A percentile compares a stretch with the other conserved stretches of the same genome.
Evolutionary conservation across 805 yeast genomes (phyloP).

Genomic region (Nakazawaea laoshanensis): DNA sequence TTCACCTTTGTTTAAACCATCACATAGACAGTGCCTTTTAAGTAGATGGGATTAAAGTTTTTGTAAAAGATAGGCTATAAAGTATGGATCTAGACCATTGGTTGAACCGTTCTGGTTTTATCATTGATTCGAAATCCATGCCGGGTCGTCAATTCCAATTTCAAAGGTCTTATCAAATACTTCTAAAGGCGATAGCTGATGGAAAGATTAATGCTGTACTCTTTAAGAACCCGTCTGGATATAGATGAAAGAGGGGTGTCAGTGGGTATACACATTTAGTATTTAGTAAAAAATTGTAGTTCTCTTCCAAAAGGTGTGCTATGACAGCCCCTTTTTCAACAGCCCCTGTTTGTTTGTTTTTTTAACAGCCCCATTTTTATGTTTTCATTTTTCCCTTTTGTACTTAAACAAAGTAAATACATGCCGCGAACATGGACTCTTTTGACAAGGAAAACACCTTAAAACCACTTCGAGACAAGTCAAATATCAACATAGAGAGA

Average conservation of each 20-base stretch:
- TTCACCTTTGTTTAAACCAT: conserved; percentile 61
- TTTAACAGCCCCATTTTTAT: too few species aligned
- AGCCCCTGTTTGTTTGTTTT: too few species aligned
- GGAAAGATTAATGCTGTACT: conserved; percentile 31
- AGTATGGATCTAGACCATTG: too few species aligned
- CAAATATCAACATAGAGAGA: conserved; percentile 18
- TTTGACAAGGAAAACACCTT: conserved; percentile 9
- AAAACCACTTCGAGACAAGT: conserved; percentile 6
- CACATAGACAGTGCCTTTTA: conserved; percentile 57
- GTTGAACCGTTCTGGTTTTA: too few species aligned
- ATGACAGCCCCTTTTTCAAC: too few species aligned
- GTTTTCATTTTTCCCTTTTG: too few species aligned
- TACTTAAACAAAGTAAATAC: too few species aligned
- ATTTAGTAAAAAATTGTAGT: neutral
- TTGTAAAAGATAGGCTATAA: too few species aligned
- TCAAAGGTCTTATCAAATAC: too few species aligned
- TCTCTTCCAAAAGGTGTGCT: neutral
- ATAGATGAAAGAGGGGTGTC: conserved; percentile 44
- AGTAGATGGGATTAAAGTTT: neutral
- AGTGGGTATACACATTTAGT: conserved; percentile 31
- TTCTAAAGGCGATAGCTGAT: conserved; percentile 34
- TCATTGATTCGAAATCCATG: too few species aligned
- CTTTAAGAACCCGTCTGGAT: conserved; percentile 45
- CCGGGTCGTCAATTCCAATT: too few species aligned
- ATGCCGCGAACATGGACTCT: conserved; percentile 4